These are phyloP conservation scores for Botrytis deweyae DNA, from an alignment of 2,329 filamentous ascomycete genomes.

Conservation along the genomic window DNA sequence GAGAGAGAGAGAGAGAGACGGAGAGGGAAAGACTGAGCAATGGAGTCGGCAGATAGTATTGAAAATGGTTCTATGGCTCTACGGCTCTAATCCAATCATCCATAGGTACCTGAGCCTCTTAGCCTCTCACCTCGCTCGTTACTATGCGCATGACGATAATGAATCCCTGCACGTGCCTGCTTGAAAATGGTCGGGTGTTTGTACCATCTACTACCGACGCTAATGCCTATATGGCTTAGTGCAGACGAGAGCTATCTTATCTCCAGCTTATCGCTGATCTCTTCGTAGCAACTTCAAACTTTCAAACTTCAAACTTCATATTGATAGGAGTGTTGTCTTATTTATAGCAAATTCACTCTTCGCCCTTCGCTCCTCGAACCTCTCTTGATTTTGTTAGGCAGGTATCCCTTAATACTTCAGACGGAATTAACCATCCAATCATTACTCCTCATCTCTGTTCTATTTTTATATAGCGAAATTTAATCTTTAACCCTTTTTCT, in stretches of 20 bases:
- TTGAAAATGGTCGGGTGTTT: not conserved
- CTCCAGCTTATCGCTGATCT: not conserved
- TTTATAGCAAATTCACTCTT: not conserved
- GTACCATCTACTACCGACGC: not conserved
- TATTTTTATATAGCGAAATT: not conserved
- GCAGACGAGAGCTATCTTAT: not conserved
- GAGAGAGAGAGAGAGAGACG: not conserved
- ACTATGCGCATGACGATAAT: constrained; percentile 15
- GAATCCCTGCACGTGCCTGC: not conserved
- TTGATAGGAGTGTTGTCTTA: not conserved
- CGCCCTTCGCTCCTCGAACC: not conserved
- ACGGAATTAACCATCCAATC: not conserved
- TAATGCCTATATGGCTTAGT: not conserved
- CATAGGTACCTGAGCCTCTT: too few relatives aligned
- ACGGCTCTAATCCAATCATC: not conserved
- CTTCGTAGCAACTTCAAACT: not conserved
- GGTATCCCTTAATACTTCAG: not conserved
- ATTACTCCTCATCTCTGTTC: not conserved
- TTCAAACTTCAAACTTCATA: not conserved
- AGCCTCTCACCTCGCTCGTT: too few relatives aligned
- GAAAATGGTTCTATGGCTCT: not conserved
- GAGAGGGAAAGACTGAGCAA: not conserved
- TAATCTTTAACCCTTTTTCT: not conserved
- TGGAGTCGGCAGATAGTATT: not conserved
- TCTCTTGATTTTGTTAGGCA: not conserved